These are phyloP conservation scores for Zygosaccharomyces pseudobailii DNA, from an alignment of 1,139 yeast species.

Conservation along the genomic window DNA sequence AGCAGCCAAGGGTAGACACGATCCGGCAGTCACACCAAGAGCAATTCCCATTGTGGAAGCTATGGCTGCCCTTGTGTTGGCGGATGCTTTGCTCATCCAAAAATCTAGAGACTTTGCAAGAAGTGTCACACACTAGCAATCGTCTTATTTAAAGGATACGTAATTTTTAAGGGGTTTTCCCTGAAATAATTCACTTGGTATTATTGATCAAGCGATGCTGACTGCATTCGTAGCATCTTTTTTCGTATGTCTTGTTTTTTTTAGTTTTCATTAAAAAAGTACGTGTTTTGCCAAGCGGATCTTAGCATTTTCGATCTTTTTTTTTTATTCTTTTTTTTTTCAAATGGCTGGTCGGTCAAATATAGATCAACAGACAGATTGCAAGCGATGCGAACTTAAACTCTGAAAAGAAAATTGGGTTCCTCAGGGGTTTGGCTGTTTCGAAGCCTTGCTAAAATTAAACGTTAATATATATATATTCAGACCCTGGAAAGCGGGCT, in stretches of 20 bases:
- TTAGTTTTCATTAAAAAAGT: neutral
- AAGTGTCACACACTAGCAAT: constrained; percentile 12
- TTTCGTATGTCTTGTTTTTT: neutral
- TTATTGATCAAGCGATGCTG: neutral
- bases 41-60: constrained; percentile 98
- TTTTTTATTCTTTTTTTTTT: neutral
- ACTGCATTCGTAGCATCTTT: neutral
- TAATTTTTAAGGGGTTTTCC: neutral
- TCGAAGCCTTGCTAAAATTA: neutral
- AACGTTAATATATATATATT: neutral
- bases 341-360: constrained; percentile 1
- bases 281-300: neutral
- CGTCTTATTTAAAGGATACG: neutral
- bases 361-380: neutral
- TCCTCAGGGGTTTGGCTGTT: neutral
- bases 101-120: constrained; percentile 62
- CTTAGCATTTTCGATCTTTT: neutral
- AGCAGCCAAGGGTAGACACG: constrained; percentile 97
- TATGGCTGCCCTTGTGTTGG: constrained; percentile 90
- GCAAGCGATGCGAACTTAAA: neutral
- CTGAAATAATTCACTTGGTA: neutral
- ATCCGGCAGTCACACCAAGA: constrained; percentile 96
- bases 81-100: constrained; percentile 81
- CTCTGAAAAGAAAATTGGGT: neutral
- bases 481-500: neutral